phyloP scores from a whole-genome alignment of 257 asterid genomes.

The Przewalskia tangutica region DNA sequence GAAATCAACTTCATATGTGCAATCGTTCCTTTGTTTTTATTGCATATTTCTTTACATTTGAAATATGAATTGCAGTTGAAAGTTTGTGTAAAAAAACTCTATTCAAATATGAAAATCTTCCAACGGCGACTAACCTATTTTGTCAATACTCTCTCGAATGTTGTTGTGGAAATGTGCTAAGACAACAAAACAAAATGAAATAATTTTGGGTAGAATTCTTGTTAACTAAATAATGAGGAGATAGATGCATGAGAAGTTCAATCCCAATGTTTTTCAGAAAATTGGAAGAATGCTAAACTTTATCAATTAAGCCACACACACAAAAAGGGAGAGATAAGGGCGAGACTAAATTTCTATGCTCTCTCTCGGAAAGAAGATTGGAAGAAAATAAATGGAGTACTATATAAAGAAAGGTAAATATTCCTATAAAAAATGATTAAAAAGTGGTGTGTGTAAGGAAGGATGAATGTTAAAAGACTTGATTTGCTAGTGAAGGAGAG shows the following conservation, averaged over 20 bases:
- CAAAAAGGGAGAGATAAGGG: conserved; percentile 13
- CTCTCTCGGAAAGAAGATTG: background rate
- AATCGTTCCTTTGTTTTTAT: background rate
- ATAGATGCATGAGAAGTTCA: background rate
- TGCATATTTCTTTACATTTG: background rate
- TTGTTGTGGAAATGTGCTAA: background rate
- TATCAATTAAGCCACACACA: background rate
- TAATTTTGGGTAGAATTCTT: background rate
- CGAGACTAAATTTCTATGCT: conserved; percentile 6
- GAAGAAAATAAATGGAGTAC: background rate
- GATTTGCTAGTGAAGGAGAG: conserved; percentile 3
- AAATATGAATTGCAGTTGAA: background rate
- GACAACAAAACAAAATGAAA: background rate
- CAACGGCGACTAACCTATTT: background rate
- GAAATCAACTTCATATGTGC: background rate
- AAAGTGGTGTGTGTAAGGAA: background rate
- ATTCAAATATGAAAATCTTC: background rate
- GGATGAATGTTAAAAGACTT: background rate
- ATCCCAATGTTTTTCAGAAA: conserved; percentile 3
- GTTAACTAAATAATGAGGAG: conserved; percentile 7
- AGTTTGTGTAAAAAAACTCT: background rate
- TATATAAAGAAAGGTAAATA: background rate
- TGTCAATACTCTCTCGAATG: background rate
- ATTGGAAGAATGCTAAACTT: background rate
- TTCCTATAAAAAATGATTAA: background rate